Base-by-base conservation (phyloP, 208 protist species). In the Trypanosoma congolense region DNA sequence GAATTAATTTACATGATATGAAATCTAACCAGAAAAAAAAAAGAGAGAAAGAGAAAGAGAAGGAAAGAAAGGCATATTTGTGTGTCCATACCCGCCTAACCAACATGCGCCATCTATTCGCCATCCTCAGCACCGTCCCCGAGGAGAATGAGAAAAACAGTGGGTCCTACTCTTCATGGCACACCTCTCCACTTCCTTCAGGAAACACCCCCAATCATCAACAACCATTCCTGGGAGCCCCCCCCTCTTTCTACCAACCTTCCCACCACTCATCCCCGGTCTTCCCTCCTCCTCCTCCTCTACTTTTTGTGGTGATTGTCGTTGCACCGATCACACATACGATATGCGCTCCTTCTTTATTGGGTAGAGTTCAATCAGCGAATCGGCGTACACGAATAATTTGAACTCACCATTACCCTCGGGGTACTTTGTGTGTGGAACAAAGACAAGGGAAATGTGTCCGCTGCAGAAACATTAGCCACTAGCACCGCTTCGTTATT, bases 331-430 rank as follows among this genome's bases (percentile, higher is more conserved):
- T 69, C 50, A 90, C 18, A 82, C 58, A 53, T 85, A 93, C 3
- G 69, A 53, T 60, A 91, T 58, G 2, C 81, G 73, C 16, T 77
- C 52, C 45, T 88, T 90, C 26, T 70, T 58, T 2, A 87, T 22
- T 3, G 63, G 22, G 36, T 76, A 81, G 9, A 92, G 51, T 19
- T 93, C 79, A 36, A 93, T 64, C 12, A 73, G 61, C 8, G 77
- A 42, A 45, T 94, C 84, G 0, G 84, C 74, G 57, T 87, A 96
- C 16, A 92, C 77, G 47, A 87, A 78, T 9, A 94, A 68, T 61
- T 87, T 91, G 55, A 84, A 96, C 49, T 94, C 83, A 14, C 72
- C 80, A 58, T 94, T 80, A 33, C 86, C 65, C 59, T 92, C 79
- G 18, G 85, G 57, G 3, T 68, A 50, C 21, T 54, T 68, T 24